Evolutionary conservation across 1,139 yeast species (phyloP).

Genomic region (Geotrichum australiense): DNA sequence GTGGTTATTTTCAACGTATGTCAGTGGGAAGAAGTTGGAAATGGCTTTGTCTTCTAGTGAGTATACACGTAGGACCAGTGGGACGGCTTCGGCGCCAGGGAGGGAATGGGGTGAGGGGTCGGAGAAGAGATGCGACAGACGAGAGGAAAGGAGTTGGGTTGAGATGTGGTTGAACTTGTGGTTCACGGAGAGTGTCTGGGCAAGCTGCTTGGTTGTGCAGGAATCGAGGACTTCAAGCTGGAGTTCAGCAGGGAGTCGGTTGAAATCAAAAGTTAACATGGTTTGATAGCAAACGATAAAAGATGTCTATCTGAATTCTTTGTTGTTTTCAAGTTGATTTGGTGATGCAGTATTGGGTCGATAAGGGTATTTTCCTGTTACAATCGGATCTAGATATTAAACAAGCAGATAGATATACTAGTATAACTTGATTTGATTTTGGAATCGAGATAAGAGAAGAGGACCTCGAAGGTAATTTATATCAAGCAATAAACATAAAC

Average conservation of each 20-base stretch:
- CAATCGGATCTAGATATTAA: no score
- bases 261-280: not conserved
- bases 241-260: slow-evolving; percentile 20
- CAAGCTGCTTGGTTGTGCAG: slow-evolving; percentile 20
- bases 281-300: no score
- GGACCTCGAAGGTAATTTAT: no score
- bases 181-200: slow-evolving; percentile 17
- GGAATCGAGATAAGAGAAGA: no score
- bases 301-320: no score
- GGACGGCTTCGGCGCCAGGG: not conserved
- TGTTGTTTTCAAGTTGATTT: no score
- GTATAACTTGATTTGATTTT: no score
- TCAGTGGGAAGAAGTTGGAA: slow-evolving; percentile 16
- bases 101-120: slow-evolving; percentile 8
- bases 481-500: no score
- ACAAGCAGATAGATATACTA: no score
- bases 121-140: slow-evolving; percentile 16
- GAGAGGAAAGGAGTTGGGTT: slow-evolving; percentile 18
- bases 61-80: slow-evolving; percentile 14
- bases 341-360: no score
- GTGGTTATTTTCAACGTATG: slow-evolving; percentile 20
- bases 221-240: slow-evolving; percentile 19
- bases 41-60: slow-evolving; percentile 18
- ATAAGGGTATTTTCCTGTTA: no score
- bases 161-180: slow-evolving; percentile 19